Percentiles rank a stretch among this genome's conserved stretches.
Evolutionary conservation across 768 basidiomycete species (phyloP).

Genomic region (Trametes sanguinea): DNA sequence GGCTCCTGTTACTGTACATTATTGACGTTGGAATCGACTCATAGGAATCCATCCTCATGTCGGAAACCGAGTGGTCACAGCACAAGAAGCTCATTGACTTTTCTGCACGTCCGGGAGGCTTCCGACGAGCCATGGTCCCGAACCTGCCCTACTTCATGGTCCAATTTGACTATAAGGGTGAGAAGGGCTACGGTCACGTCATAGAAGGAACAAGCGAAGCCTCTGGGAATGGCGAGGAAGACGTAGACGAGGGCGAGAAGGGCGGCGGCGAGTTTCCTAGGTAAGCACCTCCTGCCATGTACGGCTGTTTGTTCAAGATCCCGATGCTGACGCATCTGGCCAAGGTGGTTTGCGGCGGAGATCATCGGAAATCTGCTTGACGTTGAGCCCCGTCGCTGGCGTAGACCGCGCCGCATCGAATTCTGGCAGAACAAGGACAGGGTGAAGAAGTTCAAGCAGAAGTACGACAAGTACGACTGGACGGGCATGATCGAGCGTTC

Average conservation of each 20-base stretch:
- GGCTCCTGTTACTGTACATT: neutral
- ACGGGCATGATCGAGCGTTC: conserved; percentile 66
- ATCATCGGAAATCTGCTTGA: conserved; percentile 92
- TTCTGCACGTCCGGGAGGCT: conserved; percentile 84
- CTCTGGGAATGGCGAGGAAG: conserved; percentile 56
- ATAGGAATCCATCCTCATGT: conserved; percentile 90
- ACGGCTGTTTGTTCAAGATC: neutral
- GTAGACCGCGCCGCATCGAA: conserved; percentile 76
- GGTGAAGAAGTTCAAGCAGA: conserved; percentile 66
- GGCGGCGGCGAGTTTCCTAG: conserved; percentile 90
- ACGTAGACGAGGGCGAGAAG: conserved; percentile 82
- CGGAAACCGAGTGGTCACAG: conserved; percentile 97
- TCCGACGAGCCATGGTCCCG: conserved; percentile 92
- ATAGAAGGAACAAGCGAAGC: conserved; percentile 86
- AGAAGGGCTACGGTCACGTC: conserved; percentile 97
- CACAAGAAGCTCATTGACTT: conserved; percentile 98
- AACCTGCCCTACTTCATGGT: conserved; percentile 99
- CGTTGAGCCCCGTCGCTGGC: conserved; percentile 84
- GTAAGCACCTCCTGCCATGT: conserved; percentile 43
- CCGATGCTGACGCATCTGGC: neutral
- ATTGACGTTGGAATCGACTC: neutral
- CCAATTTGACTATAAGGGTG: conserved; percentile 96
- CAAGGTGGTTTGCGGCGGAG: conserved; percentile 91
- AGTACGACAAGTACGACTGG: conserved; percentile 82
- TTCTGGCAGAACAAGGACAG: conserved; percentile 68